These are phyloP conservation scores for Scheffersomyces spartinae DNA, from an alignment of 805 yeast species.

Conservation along the genomic window DNA sequence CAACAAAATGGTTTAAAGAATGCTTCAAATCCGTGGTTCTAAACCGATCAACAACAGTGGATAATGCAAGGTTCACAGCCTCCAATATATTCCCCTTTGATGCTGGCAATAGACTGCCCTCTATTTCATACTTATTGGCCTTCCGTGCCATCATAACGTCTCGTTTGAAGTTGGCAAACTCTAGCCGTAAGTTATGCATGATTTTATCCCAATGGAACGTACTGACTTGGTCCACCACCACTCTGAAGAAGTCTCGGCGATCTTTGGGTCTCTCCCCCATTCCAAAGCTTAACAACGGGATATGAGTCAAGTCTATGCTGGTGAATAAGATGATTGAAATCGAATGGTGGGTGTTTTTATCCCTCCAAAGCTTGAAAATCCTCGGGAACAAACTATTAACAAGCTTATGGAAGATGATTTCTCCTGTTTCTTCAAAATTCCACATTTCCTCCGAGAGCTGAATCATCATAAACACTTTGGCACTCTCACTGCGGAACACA, in stretches of 20 bases:
- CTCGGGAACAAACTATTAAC: slow-evolving; percentile 89
- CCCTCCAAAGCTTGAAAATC: slow-evolving; percentile 80
- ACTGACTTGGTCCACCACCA: slow-evolving; percentile 90
- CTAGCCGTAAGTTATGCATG: slow-evolving; percentile 76
- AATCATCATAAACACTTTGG: slow-evolving; percentile 68
- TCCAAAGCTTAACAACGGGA: slow-evolving; percentile 45
- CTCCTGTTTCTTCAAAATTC: slow-evolving; percentile 96
- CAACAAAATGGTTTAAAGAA: slow-evolving; percentile 80
- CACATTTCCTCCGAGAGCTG: slow-evolving; percentile 95
- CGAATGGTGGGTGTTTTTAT: slow-evolving; percentile 77
- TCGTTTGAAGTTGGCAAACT: slow-evolving; percentile 70
- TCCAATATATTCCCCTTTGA: slow-evolving; percentile 85
- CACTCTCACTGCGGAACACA: slow-evolving; percentile 85
- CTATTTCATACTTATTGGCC: slow-evolving; percentile 28
- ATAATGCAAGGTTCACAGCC: slow-evolving; percentile 74
- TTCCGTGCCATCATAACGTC: slow-evolving; percentile 48
- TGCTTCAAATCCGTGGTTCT: slow-evolving; percentile 79
- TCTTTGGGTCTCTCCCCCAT: slow-evolving; percentile 64
- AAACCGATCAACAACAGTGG: slow-evolving; percentile 66
- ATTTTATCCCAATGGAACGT: slow-evolving; percentile 84
- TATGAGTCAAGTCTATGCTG: slow-evolving; percentile 49
- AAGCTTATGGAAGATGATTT: slow-evolving; percentile 82
- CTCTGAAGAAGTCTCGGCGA: slow-evolving; percentile 73
- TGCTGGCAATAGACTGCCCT: slow-evolving; percentile 69
- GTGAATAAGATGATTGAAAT: slow-evolving; percentile 85